Conservation (phyloP, 2,329 filamentous ascomycete genomes). For the Cercospora sp. region DNA sequence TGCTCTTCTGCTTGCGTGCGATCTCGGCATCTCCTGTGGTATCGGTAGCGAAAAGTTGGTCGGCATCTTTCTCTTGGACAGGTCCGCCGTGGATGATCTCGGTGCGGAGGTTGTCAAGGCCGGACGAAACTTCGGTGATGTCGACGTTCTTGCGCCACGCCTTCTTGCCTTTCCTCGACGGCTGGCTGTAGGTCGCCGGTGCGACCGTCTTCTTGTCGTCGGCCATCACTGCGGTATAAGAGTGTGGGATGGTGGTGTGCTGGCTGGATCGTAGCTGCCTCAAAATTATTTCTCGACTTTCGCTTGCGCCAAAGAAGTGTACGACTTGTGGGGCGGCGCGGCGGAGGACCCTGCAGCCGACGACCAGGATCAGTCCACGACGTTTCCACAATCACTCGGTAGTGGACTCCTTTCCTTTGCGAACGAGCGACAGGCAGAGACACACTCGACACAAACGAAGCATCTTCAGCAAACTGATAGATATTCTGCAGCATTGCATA, state of each 20-base stretch:
- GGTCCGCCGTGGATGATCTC: constrained; percentile 91
- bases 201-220: constrained; percentile 47
- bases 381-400: not conserved
- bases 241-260: not conserved
- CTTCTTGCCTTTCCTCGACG: constrained; percentile 96
- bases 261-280: not conserved
- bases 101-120: constrained; percentile 79
- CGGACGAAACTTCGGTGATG: constrained; percentile 78
- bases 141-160: constrained; percentile 99
- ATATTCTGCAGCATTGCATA: not conserved
- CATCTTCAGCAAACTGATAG: not conserved
- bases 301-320: not conserved
- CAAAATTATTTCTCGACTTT: constrained; percentile 4
- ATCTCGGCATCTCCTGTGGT: constrained; percentile 68
- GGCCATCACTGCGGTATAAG: constrained; percentile 11
- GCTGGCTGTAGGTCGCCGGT: constrained; percentile 79
- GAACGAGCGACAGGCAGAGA: not conserved
- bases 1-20: constrained; percentile 61
- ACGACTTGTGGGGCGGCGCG: not conserved
- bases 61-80: constrained; percentile 76
- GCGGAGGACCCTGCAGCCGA: not conserved
- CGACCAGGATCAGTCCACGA: not conserved
- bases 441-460: constrained; percentile 1
- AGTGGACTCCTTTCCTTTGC: constrained; percentile 3
- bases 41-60: constrained; percentile 84